Evolutionary conservation across 2,329 filamentous ascomycete species (phyloP).

Genomic region (Parastagonospora nodorum): DNA sequence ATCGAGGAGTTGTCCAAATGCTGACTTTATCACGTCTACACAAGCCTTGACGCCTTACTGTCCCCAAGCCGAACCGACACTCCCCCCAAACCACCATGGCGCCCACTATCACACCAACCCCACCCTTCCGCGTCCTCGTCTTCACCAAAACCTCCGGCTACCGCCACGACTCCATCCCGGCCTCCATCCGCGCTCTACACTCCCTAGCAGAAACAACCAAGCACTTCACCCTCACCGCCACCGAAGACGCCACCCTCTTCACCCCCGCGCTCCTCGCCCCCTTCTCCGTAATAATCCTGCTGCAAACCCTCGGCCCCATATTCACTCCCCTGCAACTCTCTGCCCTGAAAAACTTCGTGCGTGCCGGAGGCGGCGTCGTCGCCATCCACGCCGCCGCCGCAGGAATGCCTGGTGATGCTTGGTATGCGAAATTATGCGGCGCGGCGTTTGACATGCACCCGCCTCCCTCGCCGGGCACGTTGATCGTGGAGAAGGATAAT

Average conservation of each 20-base stretch:
- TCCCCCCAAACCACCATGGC: not conserved
- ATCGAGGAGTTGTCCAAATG: too few relatives aligned
- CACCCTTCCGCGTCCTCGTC: slow-evolving; percentile 21
- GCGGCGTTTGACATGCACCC: slow-evolving; percentile 37
- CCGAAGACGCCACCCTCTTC: slow-evolving; percentile 25
- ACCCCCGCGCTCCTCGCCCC: slow-evolving; percentile 4
- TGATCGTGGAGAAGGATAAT: slow-evolving; percentile 13
- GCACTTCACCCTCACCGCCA: slow-evolving; percentile 17
- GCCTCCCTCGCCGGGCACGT: slow-evolving; percentile 18
- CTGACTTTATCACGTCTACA: not conserved
- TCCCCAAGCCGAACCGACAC: not conserved
- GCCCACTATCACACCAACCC: not conserved
- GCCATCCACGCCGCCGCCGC: slow-evolving; percentile 34
- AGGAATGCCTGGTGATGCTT: slow-evolving; percentile 25
- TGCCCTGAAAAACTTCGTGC: slow-evolving; percentile 21
- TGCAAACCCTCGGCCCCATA: slow-evolving; percentile 22
- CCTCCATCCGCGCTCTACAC: slow-evolving; percentile 18
- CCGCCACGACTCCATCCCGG: slow-evolving; percentile 33
- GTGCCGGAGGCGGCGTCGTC: slow-evolving; percentile 27
- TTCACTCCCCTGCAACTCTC: slow-evolving; percentile 14
- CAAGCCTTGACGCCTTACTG: not conserved
- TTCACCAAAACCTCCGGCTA: slow-evolving; percentile 36
- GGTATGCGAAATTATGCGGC: slow-evolving; percentile 29
- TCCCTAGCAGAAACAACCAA: slow-evolving; percentile 8
- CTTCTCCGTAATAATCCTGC: slow-evolving; percentile 19